phyloP scores from a whole-genome alignment of 129 eudicot species.

The Artemisia tridentata region DNA sequence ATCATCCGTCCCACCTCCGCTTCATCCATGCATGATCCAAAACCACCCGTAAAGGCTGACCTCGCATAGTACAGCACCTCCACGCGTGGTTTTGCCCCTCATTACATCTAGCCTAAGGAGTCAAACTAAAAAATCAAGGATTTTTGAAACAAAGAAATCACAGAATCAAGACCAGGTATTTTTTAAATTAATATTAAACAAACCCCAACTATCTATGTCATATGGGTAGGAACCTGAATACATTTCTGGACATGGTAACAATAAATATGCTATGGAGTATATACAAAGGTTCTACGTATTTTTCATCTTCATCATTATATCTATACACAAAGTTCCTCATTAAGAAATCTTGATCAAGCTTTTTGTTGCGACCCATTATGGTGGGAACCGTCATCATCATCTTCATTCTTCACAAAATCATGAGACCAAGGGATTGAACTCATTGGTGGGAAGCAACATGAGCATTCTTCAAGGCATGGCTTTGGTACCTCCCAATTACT shows the following conservation, averaged over 20 bases:
- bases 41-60: too few species aligned
- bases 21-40: too few species aligned
- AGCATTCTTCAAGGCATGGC: constrained; percentile 59
- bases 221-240: background rate
- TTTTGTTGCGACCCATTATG: constrained; percentile 37
- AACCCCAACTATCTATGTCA: background rate
- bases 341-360: constrained; percentile 20
- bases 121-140: too few species aligned
- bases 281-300: constrained; percentile 15
- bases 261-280: constrained; percentile 14
- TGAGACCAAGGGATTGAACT: constrained; percentile 79
- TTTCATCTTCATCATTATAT: constrained; percentile 29
- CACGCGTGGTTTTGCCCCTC: too few species aligned
- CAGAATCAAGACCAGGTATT: too few species aligned
- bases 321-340: constrained; percentile 17
- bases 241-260: background rate
- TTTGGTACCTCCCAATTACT: constrained; percentile 46
- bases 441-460: constrained; percentile 83
- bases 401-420: constrained; percentile 23
- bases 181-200: background rate
- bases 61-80: too few species aligned
- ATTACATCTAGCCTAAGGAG: too few species aligned
- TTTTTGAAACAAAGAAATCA: too few species aligned
- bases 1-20: too few species aligned
- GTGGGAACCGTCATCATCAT: constrained; percentile 16